Percentiles rank a stretch among this genome's conserved stretches.
phyloP scores from a whole-genome alignment of 2,329 filamentous ascomycete genomes.

The Colletotrichum viniferum region DNA sequence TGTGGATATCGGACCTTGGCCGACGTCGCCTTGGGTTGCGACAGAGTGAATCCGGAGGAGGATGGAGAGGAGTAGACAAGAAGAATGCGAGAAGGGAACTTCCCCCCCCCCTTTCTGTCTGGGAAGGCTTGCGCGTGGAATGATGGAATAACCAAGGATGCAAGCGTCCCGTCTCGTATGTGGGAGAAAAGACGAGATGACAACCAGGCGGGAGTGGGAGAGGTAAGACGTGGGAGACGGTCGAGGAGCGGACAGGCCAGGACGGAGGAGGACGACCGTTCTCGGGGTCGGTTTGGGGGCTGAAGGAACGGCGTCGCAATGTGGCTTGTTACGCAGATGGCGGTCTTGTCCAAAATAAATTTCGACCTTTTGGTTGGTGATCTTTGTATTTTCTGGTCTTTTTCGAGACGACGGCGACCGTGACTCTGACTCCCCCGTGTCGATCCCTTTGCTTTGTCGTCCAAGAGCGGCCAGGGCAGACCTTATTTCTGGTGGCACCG shows the following conservation, averaged over 20 bases:
- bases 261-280: background rate
- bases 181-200: background rate
- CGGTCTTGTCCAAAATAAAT: background rate
- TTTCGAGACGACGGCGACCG: background rate
- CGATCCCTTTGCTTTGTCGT: background rate
- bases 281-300: constrained; percentile 5
- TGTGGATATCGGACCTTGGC: constrained; percentile 13
- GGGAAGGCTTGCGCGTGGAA: background rate
- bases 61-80: background rate
- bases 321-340: constrained; percentile 10
- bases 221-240: background rate
- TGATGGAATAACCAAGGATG: background rate
- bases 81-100: background rate
- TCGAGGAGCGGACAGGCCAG: background rate
- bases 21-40: background rate
- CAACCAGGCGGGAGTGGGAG: background rate
- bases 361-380: background rate
- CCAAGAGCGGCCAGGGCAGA: background rate
- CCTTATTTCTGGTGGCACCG: background rate
- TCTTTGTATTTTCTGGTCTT: background rate
- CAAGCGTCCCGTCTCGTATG: background rate
- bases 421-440: background rate
- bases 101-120: background rate
- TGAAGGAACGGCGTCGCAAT: constrained; percentile 14
- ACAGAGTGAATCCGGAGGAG: background rate